Evolutionary conservation across 257 asterid species (phyloP), one percentile per base, ranked within the genome.

Genomic region (Ajuga chamaepitys): DNA sequence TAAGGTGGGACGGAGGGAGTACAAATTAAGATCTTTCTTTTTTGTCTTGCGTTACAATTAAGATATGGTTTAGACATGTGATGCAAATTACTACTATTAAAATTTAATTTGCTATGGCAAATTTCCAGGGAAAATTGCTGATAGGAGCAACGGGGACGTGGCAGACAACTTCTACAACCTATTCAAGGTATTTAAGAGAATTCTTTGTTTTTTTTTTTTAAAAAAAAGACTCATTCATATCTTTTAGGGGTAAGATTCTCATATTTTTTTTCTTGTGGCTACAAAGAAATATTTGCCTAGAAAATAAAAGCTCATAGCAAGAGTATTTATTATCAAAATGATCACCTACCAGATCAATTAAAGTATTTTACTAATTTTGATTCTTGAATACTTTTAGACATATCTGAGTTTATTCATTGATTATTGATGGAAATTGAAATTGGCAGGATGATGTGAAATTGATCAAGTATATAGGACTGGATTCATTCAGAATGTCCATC

Each of bases 401-500:
- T 45, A 3, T 9, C 5, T 17, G 21, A 44, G 44, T 40, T 59
- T 20, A 34, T 64, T 58, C 20, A 32, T 10, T 7, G 11, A 30
- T 20, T 51, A 7, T 8, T 67, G n/a, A 24, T 13, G 16, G 25
- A 14, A 10, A 30, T 21, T 28, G 16, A 1, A 20, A 9, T n/a
- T 42, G 28, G 70, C 77, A 86, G 91, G 85, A 73, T 3, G 95
- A 86, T 45, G 66, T 82, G 8, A 63, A 79, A 54, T 32, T 81
- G 64, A 21, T 83, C 75, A 82, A 87, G 70, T 60, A 26, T 12
- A 26, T 76, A 8, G 86, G 88, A 57, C 11, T 79, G 45, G 70
- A 77, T 57, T 80, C 74, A 25, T 85, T 85, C 74, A 70, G 95
- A 64, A 32, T 88, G 51, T 88, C 95, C 17, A 88, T 88, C 70